phyloP scores from a whole-genome alignment of 768 basidiomycete species.

The Termitomyces sp. region DNA sequence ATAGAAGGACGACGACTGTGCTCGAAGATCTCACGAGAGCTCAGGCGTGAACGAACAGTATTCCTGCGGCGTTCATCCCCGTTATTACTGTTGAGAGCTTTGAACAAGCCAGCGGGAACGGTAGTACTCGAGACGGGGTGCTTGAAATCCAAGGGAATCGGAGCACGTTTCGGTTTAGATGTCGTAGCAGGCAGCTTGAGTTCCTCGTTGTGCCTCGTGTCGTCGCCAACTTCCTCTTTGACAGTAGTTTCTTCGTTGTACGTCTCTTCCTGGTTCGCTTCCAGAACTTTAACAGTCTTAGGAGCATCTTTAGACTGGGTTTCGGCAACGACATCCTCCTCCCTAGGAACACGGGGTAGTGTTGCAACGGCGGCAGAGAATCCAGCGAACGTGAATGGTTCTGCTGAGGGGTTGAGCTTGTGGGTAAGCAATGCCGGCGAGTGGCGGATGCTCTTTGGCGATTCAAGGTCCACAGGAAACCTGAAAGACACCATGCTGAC shows the following conservation, averaged over 20 bases:
- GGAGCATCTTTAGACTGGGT: background rate
- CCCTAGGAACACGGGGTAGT: slow-evolving; percentile 29
- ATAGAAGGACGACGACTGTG: slow-evolving; percentile 68
- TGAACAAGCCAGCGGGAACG: slow-evolving; percentile 84
- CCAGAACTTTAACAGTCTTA: slow-evolving; percentile 14
- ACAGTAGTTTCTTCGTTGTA: slow-evolving; percentile 36
- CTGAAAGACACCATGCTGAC: slow-evolving; percentile 74
- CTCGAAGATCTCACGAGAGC: slow-evolving; percentile 73
- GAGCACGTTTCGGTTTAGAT: slow-evolving; percentile 57
- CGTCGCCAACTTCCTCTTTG: slow-evolving; percentile 26
- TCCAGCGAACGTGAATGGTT: slow-evolving; percentile 71
- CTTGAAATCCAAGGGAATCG: slow-evolving; percentile 75
- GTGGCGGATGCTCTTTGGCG: slow-evolving; percentile 48
- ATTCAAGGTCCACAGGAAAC: slow-evolving; percentile 60
- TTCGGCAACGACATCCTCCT: slow-evolving; percentile 15
- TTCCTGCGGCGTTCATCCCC: slow-evolving; percentile 68
- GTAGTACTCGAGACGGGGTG: slow-evolving; percentile 59
- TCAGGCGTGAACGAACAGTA: slow-evolving; percentile 71
- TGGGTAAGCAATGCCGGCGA: slow-evolving; percentile 23
- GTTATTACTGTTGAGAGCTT: slow-evolving; percentile 59
- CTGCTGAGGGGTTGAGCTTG: slow-evolving; percentile 44
- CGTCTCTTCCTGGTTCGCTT: slow-evolving; percentile 22
- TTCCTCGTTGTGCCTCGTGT: slow-evolving; percentile 23
- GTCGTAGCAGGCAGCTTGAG: slow-evolving; percentile 26
- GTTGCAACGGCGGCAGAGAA: slow-evolving; percentile 45